Percentiles rank a stretch among this genome's conserved stretches.
Evolutionary conservation across 2,329 filamentous ascomycete genomes (phyloP).

Genomic region (Pseudopithomyces chartarum): DNA sequence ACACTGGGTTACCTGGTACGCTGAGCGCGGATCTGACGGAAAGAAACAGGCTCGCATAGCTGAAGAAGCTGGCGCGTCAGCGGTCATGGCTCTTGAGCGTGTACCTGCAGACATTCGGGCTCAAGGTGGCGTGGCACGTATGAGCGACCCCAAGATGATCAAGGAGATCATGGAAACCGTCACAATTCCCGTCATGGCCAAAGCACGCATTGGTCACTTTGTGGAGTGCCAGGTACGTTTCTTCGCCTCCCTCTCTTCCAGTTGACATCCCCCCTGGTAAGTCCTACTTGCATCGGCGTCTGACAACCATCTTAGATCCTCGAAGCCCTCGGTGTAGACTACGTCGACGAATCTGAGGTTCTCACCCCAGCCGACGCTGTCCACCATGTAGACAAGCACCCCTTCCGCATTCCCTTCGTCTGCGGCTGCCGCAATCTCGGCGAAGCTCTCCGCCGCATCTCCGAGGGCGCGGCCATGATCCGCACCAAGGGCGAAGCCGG

Average conservation of each 20-base stretch:
- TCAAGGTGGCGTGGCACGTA: constrained; percentile 91
- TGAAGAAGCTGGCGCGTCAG: constrained; percentile 92
- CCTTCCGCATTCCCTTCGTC: constrained; percentile 86
- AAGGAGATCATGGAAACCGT: constrained; percentile 92
- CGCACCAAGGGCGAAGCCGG: constrained; percentile 98
- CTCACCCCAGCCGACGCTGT: constrained; percentile 90
- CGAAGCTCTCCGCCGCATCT: constrained; percentile 87
- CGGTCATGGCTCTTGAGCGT: constrained; percentile 98
- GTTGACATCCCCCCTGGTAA: background rate
- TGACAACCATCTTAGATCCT: constrained; percentile 68
- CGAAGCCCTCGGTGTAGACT: constrained; percentile 92
- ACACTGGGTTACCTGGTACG: background rate
- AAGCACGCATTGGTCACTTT: constrained; percentile 96
- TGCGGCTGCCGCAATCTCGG: constrained; percentile 94
- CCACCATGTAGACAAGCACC: constrained; percentile 89
- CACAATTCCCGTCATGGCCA: constrained; percentile 98
- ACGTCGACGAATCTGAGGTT: constrained; percentile 98
- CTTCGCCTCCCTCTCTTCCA: background rate
- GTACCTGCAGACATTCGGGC: constrained; percentile 94
- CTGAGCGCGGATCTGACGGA: constrained; percentile 14
- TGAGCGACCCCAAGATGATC: constrained; percentile 95
- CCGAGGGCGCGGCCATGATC: constrained; percentile 97
- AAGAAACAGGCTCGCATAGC: constrained; percentile 79
- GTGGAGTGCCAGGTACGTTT: constrained; percentile 82
- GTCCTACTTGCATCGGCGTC: background rate